Conservation (phyloP, 176 grass and related monocot genomes). For the Alloteropsis semialata region DNA sequence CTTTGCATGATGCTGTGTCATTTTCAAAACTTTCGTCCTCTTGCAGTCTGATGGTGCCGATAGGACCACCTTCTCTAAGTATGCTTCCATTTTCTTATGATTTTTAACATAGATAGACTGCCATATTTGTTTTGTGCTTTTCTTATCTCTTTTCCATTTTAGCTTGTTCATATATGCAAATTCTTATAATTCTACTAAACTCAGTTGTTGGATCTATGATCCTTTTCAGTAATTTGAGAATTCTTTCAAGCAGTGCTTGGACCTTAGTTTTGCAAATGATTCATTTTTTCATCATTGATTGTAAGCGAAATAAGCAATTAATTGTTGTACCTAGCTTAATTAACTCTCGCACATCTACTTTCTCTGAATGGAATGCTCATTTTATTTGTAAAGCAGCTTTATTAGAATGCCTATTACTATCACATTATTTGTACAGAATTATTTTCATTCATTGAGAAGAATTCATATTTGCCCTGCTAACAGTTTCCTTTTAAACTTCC, state of each 20-base stretch:
- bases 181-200: slow-evolving; percentile 16
- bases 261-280: slow-evolving; percentile 5
- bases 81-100: slow-evolving; percentile 14
- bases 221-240: neutral
- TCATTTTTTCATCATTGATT: neutral
- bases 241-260: neutral
- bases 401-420: neutral
- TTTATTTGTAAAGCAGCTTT: neutral
- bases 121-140: neutral
- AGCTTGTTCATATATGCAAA: neutral
- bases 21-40: slow-evolving; percentile 76
- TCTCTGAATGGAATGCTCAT: neutral
- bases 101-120: neutral
- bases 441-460: neutral
- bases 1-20: slow-evolving; percentile 79
- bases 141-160: neutral
- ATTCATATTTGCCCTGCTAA: slow-evolving; percentile 1
- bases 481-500: neutral
- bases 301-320: neutral
- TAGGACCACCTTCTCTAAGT: slow-evolving; percentile 87
- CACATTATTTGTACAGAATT: neutral
- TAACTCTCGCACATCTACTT: neutral
- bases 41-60: slow-evolving; percentile 77
- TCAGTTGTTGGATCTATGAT: neutral
- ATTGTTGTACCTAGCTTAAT: neutral